Percentiles rank a stretch among this genome's conserved stretches.
Conservation (phyloP, 352 stramenopile genomes). For the Phytopythium boreale region DNA sequence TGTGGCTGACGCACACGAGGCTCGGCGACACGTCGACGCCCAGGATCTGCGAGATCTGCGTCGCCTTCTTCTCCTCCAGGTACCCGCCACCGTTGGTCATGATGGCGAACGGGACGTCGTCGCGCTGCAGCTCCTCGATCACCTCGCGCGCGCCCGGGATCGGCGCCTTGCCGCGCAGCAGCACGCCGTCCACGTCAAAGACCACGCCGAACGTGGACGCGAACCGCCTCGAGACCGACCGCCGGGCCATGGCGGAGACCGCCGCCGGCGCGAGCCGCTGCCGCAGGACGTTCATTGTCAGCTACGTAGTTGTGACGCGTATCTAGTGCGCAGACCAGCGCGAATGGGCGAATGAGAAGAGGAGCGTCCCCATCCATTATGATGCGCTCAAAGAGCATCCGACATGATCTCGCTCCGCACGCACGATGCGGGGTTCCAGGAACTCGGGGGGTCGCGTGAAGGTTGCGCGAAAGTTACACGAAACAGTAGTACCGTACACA, state of each 20-base stretch:
- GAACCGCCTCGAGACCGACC: not conserved
- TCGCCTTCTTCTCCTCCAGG: conserved; percentile 69
- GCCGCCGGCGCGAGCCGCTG: conserved; percentile 1
- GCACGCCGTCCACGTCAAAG: conserved; percentile 82
- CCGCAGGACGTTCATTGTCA: conserved; percentile 20
- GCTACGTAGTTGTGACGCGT: not conserved
- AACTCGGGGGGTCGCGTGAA: conserved; percentile 22
- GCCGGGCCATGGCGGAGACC: not conserved
- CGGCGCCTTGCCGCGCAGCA: conserved; percentile 69
- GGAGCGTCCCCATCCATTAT: not conserved
- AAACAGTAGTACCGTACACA: not conserved
- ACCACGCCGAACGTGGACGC: conserved; percentile 72
- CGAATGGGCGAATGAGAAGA: conserved; percentile 1
- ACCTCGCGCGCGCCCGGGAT: conserved; percentile 69
- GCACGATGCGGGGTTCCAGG: not conserved
- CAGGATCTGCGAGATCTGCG: conserved; percentile 66
- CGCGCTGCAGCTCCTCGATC: conserved; percentile 56
- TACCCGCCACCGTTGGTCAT: conserved; percentile 88
- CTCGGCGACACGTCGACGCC: conserved; percentile 46
- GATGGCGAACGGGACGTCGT: conserved; percentile 71
- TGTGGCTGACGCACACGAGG: conserved; percentile 76
- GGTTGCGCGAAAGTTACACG: conserved; percentile 10
- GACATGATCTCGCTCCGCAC: not conserved
- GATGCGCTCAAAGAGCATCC: not conserved
- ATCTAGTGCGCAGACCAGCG: not conserved